Evolutionary conservation across 306 rosid genomes (phyloP), one percentile per base, ranked within the genome.

Genomic region (Senna tora): DNA sequence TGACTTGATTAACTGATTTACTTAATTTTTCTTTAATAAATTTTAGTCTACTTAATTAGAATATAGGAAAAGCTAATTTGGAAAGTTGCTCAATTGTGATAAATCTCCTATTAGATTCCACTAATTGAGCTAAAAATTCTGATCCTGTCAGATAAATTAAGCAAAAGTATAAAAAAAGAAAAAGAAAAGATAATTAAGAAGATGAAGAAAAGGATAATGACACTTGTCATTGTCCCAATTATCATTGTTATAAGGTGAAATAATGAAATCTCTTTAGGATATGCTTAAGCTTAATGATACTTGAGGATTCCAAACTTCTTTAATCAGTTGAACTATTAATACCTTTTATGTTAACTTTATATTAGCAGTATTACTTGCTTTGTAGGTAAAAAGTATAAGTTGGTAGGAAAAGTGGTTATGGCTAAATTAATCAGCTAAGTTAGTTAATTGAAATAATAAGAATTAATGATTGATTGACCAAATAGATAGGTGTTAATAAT

Each of bases 191-290:
- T 5, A 53, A 54, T 42, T 4, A n/a, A 12, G 30, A 25, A 43
- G 67, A 56, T 39, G 52, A n/a, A 56, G 36, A 13, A 38, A 61
- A 60, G 19, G 28, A 56, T 67, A 45, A 45, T 20, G 57, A 19
- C n/a, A 54, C 19, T 17, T 17, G 21, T 25, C 53, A 39, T 4
- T 52, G 42, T 61, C 20, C 9, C 19, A 21, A 72, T 59, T 41
- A 74, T n/a, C n/a, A n/a, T n/a, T n/a, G n/a, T n/a, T n/a, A n/a
- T n/a, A n/a, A n/a, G n/a, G n/a, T n/a, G 9, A 55, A 75, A 46
- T 51, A 41, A 39, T 65, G 49, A 74, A 52, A 2, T 42, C 65
- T 9, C 30, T 17, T 7, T 41, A 45, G 38, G 73, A 75, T 4
- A 45, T 45, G 50, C 16, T 15, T n/a, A 46, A 46, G 50, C 16